phyloP scores from a whole-genome alignment of 257 asterid genomes.

The Gentiana dahurica region DNA sequence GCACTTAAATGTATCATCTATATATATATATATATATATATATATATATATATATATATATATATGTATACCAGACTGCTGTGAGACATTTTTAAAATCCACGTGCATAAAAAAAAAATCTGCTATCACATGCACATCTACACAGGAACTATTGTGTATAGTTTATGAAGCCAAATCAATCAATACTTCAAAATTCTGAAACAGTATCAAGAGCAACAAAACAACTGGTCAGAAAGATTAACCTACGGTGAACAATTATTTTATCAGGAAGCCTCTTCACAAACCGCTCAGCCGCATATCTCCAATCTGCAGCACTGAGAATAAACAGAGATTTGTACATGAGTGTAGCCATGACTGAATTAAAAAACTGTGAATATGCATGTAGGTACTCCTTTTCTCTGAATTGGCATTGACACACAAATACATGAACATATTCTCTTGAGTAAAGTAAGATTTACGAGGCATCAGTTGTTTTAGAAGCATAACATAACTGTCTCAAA shows the following conservation, averaged over 20 bases:
- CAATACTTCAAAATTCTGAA: neutral
- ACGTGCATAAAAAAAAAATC: neutral
- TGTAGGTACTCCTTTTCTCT: too few relatives aligned
- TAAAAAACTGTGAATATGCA: too few relatives aligned
- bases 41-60: too few relatives aligned
- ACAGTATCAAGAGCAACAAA: neutral
- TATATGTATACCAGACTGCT: too few relatives aligned
- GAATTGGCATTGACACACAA: too few relatives aligned
- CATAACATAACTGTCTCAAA: too few relatives aligned
- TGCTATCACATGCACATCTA: neutral
- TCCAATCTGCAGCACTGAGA: conserved; percentile 86
- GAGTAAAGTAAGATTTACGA: too few relatives aligned
- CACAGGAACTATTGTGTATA: neutral
- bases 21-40: too few relatives aligned
- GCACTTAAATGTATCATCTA: too few relatives aligned
- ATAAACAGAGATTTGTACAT: conserved; percentile 8
- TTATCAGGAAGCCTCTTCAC: conserved; percentile 77
- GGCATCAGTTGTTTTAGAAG: too few relatives aligned
- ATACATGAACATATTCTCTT: too few relatives aligned
- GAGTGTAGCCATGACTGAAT: neutral
- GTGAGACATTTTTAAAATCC: neutral
- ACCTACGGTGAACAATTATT: conserved; percentile 81
- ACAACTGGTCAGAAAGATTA: neutral
- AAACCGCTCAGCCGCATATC: conserved; percentile 77
- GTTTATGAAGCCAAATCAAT: conserved; percentile 3